Percentiles rank a stretch among this genome's conserved stretches.
These are phyloP conservation scores for Clathrospora elynae DNA, from an alignment of 2,329 filamentous ascomycete species.

Conservation along the genomic window DNA sequence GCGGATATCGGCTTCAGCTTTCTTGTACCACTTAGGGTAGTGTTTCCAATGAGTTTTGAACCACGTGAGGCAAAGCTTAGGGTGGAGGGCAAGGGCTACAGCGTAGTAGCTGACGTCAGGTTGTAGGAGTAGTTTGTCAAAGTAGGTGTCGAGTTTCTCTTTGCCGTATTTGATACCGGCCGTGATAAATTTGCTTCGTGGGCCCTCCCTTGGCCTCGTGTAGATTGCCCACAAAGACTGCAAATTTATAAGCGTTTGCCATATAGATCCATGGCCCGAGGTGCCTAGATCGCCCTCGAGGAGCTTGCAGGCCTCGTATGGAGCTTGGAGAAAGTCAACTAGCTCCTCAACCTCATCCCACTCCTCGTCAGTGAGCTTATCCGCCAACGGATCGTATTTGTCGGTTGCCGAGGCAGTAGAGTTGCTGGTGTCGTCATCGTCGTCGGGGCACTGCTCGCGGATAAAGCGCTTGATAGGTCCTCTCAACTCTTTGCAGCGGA, in stretches of 20 bases:
- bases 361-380: background rate
- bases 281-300: background rate
- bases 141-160: constrained; percentile 1
- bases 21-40: background rate
- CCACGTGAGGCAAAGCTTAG: background rate
- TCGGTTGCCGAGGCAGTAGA: background rate
- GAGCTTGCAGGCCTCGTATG: background rate
- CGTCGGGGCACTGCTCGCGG: too few relatives aligned
- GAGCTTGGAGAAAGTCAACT: background rate
- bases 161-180: background rate
- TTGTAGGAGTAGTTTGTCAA: background rate
- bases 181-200: background rate
- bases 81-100: background rate
- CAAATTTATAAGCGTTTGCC: background rate
- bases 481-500: background rate
- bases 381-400: background rate
- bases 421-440: too few relatives aligned
- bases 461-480: background rate
- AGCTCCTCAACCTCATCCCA: background rate
- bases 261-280: background rate
- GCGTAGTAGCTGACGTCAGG: background rate
- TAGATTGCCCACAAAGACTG: background rate
- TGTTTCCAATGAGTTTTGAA: background rate
- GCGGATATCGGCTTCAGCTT: background rate
- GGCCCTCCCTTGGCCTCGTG: background rate